A percentile compares a stretch with the other conserved stretches of the same genome.
phyloP scores from a whole-genome alignment of 2,329 filamentous ascomycete genomes.

The Colletotrichum sp. region DNA sequence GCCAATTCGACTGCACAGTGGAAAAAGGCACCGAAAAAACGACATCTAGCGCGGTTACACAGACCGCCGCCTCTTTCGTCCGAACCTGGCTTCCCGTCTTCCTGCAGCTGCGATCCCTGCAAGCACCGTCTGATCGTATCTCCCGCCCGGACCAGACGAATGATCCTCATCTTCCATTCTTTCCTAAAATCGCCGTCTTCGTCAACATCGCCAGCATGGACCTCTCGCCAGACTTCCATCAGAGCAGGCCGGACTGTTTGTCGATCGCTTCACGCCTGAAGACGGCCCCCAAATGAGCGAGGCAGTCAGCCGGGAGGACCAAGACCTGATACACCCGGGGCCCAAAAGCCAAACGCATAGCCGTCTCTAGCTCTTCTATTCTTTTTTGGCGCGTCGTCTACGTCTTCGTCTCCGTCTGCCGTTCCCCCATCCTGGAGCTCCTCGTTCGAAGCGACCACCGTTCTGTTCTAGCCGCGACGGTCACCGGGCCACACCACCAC shows the following conservation, averaged over 20 bases:
- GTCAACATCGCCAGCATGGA: not conserved
- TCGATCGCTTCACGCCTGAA: not conserved
- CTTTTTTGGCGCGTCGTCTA: not conserved
- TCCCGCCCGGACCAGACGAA: not conserved
- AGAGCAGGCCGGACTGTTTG: not conserved
- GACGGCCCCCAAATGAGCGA: not conserved
- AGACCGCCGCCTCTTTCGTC: not conserved
- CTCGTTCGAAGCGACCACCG: not conserved
- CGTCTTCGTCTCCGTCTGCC: not conserved
- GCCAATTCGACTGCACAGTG: not conserved
- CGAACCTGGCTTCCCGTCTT: not conserved
- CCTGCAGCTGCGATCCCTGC: not conserved
- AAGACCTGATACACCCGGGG: conserved; percentile 9
- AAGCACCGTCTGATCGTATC: not conserved
- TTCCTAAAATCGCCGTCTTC: not conserved
- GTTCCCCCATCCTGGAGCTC: not conserved
- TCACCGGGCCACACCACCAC: not conserved
- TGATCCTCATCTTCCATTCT: not conserved
- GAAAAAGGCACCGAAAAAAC: not conserved
- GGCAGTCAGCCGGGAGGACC: not conserved
- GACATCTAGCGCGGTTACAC: not conserved
- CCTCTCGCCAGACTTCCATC: not conserved
- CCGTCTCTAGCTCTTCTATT: not conserved
- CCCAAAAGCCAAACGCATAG: not conserved
- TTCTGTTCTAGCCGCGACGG: not conserved